Evolutionary conservation across 2,329 filamentous ascomycete genomes (phyloP).

Genomic region (Chaetomium globosum): DNA sequence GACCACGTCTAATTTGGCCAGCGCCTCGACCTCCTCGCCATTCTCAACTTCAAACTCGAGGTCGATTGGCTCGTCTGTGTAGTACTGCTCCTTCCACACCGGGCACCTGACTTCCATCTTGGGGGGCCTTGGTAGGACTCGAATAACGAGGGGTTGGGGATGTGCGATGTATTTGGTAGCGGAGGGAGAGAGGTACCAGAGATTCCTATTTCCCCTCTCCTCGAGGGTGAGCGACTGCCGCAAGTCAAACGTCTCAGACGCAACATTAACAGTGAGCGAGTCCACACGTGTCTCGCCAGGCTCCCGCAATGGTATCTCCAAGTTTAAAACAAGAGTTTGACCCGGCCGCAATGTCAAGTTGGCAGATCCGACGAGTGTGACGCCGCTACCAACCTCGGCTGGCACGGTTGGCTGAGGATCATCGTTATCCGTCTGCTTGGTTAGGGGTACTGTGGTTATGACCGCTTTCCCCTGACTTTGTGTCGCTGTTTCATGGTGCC

Average conservation of each 20-base stretch:
- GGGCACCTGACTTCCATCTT: slow-evolving; percentile 78
- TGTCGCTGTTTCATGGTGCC: slow-evolving; percentile 43
- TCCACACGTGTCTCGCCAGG: slow-evolving; percentile 73
- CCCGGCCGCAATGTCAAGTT: slow-evolving; percentile 69
- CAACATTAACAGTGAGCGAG: slow-evolving; percentile 64
- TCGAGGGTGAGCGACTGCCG: slow-evolving; percentile 62
- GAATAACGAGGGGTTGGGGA: slow-evolving; percentile 59
- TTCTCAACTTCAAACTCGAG: slow-evolving; percentile 75
- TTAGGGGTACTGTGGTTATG: slow-evolving; percentile 39
- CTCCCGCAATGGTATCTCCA: slow-evolving; percentile 75
- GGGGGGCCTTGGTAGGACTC: slow-evolving; percentile 83
- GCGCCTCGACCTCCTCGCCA: slow-evolving; percentile 77
- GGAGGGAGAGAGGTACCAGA: slow-evolving; percentile 55
- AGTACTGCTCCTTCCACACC: slow-evolving; percentile 70
- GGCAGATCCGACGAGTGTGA: slow-evolving; percentile 50
- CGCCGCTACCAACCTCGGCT: slow-evolving; percentile 33
- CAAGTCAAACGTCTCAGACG: slow-evolving; percentile 67
- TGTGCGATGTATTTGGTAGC: slow-evolving; percentile 53
- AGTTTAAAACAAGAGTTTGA: slow-evolving; percentile 69
- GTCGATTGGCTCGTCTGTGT: slow-evolving; percentile 76
- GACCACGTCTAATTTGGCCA: slow-evolving; percentile 69
- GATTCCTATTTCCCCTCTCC: slow-evolving; percentile 46
- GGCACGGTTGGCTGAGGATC: slow-evolving; percentile 36
- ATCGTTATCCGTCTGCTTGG: slow-evolving; percentile 30
- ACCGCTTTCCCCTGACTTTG: slow-evolving; percentile 34